A percentile compares a stretch with the other conserved stretches of the same genome.
Conservation (phyloP, 1,284 basidiomycete genomes). For the Golubevia sp. region DNA sequence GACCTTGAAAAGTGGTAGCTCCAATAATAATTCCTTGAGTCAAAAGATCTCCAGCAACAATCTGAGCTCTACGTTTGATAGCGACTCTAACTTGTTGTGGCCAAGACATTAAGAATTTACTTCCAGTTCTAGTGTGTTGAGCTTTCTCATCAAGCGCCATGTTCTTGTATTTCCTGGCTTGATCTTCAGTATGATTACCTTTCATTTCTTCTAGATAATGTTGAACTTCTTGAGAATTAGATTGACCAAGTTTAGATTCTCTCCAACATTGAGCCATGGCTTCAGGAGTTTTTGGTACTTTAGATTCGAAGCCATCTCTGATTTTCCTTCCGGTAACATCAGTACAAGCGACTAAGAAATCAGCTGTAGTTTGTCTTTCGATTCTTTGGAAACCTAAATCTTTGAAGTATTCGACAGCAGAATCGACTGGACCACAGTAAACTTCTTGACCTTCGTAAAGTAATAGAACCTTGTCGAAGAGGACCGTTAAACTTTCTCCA, state of each 20-base stretch:
- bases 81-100: constrained; percentile 69
- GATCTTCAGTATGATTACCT: neutral
- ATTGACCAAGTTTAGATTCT: constrained; percentile 22
- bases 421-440: constrained; percentile 39
- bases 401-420: constrained; percentile 41
- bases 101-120: constrained; percentile 35
- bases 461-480: constrained; percentile 50
- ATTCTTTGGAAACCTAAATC: constrained; percentile 58
- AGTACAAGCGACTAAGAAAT: constrained; percentile 62
- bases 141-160: constrained; percentile 29
- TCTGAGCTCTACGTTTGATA: constrained; percentile 72
- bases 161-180: constrained; percentile 20
- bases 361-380: constrained; percentile 62
- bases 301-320: constrained; percentile 48
- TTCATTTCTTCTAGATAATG: constrained; percentile 21
- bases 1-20: constrained; percentile 65
- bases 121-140: constrained; percentile 16
- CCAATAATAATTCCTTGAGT: constrained; percentile 59
- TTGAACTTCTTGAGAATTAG: constrained; percentile 23
- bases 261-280: constrained; percentile 35
- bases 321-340: constrained; percentile 62
- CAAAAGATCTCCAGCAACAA: constrained; percentile 69
- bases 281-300: constrained; percentile 40
- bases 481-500: constrained; percentile 37
- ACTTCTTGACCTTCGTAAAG: constrained; percentile 54